These are phyloP conservation scores for Neopestalotiopsis sp. DNA, from an alignment of 2,329 filamentous ascomycete species.

Conservation along the genomic window DNA sequence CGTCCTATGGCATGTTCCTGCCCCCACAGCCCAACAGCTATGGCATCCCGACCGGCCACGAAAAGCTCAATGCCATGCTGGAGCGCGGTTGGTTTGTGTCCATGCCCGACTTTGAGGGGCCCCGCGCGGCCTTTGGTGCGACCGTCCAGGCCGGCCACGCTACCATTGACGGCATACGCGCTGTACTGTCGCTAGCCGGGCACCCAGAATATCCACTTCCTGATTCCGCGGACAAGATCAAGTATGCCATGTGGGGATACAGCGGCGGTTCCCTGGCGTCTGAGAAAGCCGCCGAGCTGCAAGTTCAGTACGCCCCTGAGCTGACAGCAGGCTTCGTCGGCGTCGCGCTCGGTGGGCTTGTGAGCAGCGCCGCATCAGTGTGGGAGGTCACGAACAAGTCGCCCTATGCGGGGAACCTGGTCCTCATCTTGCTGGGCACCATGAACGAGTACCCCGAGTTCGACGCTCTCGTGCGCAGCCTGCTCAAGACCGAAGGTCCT, in stretches of 20 bases:
- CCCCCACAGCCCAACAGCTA: neutral
- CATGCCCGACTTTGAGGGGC: slow-evolving; percentile 7
- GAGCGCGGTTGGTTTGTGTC: neutral
- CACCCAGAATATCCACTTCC: neutral
- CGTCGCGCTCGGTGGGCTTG: neutral
- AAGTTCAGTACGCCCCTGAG: slow-evolving; percentile 10
- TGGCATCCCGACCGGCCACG: neutral
- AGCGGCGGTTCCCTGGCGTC: slow-evolving; percentile 49
- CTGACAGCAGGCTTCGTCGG: neutral
- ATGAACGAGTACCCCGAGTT: slow-evolving; percentile 2
- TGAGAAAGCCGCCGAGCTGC: slow-evolving; percentile 13
- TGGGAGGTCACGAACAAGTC: neutral
- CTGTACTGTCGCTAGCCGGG: neutral
- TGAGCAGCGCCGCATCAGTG: neutral
- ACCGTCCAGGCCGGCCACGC: neutral
- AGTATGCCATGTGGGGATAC: slow-evolving; percentile 56
- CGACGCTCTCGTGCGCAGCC: neutral
- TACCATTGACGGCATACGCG: neutral
- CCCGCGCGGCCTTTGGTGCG: slow-evolving; percentile 1
- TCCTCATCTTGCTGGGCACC: neutral
- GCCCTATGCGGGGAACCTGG: neutral
- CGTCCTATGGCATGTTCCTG: neutral
- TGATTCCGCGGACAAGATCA: slow-evolving; percentile 15
- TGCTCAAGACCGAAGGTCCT: neutral
- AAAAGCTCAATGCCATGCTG: neutral